Conservation (phyloP, 106 monocot species). For the Platanthera zijinensis region DNA sequence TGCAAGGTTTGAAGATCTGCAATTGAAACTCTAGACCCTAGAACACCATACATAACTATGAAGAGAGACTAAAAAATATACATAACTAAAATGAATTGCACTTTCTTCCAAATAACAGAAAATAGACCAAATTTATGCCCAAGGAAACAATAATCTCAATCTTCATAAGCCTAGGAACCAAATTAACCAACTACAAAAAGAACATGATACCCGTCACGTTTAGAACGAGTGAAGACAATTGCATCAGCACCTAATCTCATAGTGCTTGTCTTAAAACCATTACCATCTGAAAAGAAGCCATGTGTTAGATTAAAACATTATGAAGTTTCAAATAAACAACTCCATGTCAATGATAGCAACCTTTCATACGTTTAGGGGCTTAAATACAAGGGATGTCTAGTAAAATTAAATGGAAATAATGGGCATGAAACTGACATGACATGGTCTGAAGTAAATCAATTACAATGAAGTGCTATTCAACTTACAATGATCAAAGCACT, state of each 20-base stretch:
- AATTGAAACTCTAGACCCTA: too few species aligned
- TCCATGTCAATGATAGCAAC: neutral
- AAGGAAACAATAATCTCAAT: neutral
- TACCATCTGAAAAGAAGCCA: conserved; percentile 40
- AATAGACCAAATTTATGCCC: neutral
- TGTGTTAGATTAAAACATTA: conserved; percentile 5
- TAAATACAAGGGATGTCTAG: neutral
- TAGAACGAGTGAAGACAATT: conserved; percentile 58
- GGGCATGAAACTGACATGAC: neutral
- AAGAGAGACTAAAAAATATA: neutral
- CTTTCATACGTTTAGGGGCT: neutral
- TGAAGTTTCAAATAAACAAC: neutral
- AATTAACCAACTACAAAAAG: neutral
- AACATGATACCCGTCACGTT: conserved; percentile 40
- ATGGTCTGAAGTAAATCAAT: neutral
- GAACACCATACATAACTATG: too few species aligned
- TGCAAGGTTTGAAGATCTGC: too few species aligned
- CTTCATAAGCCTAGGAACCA: neutral
- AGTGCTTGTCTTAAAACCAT: conserved; percentile 84
- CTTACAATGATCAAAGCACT: neutral
- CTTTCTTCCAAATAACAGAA: neutral
- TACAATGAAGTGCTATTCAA: neutral
- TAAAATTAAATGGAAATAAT: neutral
- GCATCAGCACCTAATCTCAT: conserved; percentile 82
- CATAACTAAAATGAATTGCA: neutral